Percentiles rank a stretch among this genome's conserved stretches.
phyloP scores from a whole-genome alignment of 345 rosid species.

The Nasturtium officinale region DNA sequence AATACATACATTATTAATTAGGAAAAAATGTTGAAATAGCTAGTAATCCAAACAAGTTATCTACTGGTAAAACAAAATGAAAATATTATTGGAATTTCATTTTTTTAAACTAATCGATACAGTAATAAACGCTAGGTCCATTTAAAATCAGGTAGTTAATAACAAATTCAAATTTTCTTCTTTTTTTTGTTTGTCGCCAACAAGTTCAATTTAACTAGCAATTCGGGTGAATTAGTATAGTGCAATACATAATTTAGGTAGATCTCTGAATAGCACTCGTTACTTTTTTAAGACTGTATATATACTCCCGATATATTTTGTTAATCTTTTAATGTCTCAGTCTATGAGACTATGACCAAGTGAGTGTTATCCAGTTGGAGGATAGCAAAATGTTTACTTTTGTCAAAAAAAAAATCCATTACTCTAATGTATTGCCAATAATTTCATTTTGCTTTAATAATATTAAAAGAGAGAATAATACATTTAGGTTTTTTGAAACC shows the following conservation, averaged over 20 bases:
- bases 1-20: neutral
- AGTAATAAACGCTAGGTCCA: neutral
- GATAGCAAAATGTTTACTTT: neutral
- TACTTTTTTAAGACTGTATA: no score
- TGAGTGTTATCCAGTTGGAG: conserved; percentile 10
- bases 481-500: neutral
- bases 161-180: neutral
- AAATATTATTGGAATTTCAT: neutral
- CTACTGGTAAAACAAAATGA: neutral
- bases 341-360: no score
- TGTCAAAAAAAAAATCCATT: neutral
- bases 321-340: neutral
- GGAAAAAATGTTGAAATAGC: neutral
- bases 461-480: neutral
- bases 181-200: no score
- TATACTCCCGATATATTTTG: neutral
- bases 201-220: neutral
- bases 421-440: neutral
- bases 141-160: neutral
- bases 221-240: neutral
- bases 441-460: neutral
- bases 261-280: no score
- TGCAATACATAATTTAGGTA: no score
- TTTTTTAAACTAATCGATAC: neutral
- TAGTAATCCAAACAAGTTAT: neutral